Percentiles rank a stretch among this genome's conserved stretches.
Conservation (phyloP, 73 alveolate species). For the Tetrahymena thermophila region DNA sequence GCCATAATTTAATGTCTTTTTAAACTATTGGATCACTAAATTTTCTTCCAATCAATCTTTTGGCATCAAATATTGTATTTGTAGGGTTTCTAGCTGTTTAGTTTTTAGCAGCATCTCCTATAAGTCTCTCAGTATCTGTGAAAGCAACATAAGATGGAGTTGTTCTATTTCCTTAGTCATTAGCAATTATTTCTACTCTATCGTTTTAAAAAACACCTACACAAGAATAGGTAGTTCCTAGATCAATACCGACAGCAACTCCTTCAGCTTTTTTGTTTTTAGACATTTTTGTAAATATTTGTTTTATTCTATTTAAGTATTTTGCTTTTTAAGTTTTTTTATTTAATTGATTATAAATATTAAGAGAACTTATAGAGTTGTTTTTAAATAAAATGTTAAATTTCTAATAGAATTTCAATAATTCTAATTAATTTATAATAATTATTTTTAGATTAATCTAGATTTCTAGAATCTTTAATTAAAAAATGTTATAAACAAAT, state of each 20-base stretch:
- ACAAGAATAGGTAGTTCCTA: conserved; percentile 98
- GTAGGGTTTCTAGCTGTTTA: conserved; percentile 93
- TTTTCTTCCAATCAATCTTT: conserved; percentile 83
- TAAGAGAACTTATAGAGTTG: not conserved
- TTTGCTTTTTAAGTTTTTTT: no score
- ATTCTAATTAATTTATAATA: not conserved
- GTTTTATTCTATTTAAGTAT: conserved; percentile 1
- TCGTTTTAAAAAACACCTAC: conserved; percentile 93
- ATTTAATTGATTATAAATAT: no score
- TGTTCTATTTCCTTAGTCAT: conserved; percentile 94
- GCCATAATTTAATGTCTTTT: conserved; percentile 82
- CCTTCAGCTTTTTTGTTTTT: not conserved
- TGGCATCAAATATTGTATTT: conserved; percentile 85
- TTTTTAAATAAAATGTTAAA: no score
- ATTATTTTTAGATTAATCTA: not conserved
- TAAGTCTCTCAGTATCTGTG: conserved; percentile 87
- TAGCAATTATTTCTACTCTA: conserved; percentile 94
- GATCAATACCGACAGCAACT: conserved; percentile 84
- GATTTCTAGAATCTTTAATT: not conserved
- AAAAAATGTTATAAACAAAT: no score
- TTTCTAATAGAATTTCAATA: not conserved
- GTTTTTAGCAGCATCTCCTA: conserved; percentile 95
- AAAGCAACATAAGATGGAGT: conserved; percentile 96
- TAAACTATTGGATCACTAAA: conserved; percentile 82
- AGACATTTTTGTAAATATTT: not conserved